Percentiles rank a stretch among this genome's conserved stretches.
Evolutionary conservation across 2,329 filamentous ascomycete genomes (phyloP).

Genomic region (Pestalotiopsis sp.): DNA sequence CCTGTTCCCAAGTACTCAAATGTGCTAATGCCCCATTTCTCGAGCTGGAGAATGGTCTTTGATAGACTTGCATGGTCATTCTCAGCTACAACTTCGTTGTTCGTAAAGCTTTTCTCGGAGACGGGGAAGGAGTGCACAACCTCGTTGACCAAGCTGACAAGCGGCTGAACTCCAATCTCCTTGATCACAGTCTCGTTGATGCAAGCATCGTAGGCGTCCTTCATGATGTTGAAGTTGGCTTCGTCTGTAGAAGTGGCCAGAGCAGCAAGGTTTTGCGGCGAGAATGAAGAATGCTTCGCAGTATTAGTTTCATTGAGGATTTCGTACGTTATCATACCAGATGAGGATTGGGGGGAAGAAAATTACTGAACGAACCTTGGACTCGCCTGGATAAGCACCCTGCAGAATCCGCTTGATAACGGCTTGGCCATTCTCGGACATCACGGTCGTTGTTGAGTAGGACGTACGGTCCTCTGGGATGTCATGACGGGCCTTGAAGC

Average conservation of each 20-base stretch:
- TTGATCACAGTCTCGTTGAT: slow-evolving; percentile 63
- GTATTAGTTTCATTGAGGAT: slow-evolving; percentile 10
- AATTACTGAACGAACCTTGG: slow-evolving; percentile 32
- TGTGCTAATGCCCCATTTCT: slow-evolving; percentile 44
- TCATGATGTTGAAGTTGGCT: slow-evolving; percentile 68
- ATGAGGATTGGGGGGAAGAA: not conserved
- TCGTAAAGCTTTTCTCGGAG: slow-evolving; percentile 24
- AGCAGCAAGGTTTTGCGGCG: slow-evolving; percentile 39
- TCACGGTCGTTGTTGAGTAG: slow-evolving; percentile 61
- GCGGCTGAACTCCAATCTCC: slow-evolving; percentile 55
- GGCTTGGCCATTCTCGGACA: slow-evolving; percentile 62
- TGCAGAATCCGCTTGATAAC: slow-evolving; percentile 66
- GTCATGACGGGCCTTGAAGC: slow-evolving; percentile 66
- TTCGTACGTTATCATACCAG: not conserved
- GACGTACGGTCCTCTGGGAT: slow-evolving; percentile 65
- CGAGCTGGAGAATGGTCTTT: slow-evolving; percentile 49
- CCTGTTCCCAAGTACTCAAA: slow-evolving; percentile 38
- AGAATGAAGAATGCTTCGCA: slow-evolving; percentile 51
- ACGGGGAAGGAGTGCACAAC: slow-evolving; percentile 49
- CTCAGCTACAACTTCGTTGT: slow-evolving; percentile 23
- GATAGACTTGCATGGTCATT: slow-evolving; percentile 38
- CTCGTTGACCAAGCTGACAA: slow-evolving; percentile 57
- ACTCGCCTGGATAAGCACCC: slow-evolving; percentile 51
- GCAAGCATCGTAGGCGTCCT: slow-evolving; percentile 66
- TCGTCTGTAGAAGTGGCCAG: slow-evolving; percentile 50